Evolutionary conservation across 1,284 basidiomycete genomes (phyloP).

Genomic region (Melanopsichium pennsylvanicum): DNA sequence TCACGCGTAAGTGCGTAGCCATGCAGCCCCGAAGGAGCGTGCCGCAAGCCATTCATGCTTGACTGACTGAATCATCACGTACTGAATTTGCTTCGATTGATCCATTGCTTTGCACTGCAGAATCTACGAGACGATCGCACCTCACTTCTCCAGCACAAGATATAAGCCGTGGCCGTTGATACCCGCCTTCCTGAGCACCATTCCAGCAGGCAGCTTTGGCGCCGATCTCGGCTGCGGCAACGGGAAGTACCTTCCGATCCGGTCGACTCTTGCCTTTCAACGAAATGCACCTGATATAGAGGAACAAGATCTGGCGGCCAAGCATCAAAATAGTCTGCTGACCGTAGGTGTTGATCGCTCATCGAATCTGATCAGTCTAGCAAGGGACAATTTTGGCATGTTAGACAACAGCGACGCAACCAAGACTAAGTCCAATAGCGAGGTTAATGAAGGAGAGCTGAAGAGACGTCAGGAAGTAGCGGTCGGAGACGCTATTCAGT

Average conservation of each 20-base stretch:
- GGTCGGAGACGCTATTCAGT: constrained; percentile 59
- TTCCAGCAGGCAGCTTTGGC: constrained; percentile 82
- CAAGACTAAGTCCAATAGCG: neutral
- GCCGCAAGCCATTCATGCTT: no score
- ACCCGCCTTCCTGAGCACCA: constrained; percentile 76
- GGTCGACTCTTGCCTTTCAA: constrained; percentile 41
- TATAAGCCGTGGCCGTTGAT: constrained; percentile 99
- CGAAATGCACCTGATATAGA: neutral
- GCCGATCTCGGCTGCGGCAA: constrained; percentile 96
- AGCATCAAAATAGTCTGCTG: constrained; percentile 27
- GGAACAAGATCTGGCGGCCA: neutral
- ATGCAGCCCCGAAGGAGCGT: neutral
- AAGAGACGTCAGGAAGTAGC: constrained; percentile 53
- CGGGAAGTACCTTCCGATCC: constrained; percentile 82
- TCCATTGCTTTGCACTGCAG: no score
- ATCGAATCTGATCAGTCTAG: constrained; percentile 70
- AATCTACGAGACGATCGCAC: constrained; percentile 88
- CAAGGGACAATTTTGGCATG: constrained; percentile 46
- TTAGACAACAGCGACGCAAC: neutral
- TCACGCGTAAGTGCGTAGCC: constrained; percentile 58
- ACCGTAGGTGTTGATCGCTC: constrained; percentile 73
- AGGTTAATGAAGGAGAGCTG: neutral
- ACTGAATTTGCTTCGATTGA: no score
- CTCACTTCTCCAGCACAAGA: constrained; percentile 89
- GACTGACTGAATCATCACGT: constrained; percentile 7